Conservation (phyloP, 208 protist genomes). For the Entamoeba dispar region DNA sequence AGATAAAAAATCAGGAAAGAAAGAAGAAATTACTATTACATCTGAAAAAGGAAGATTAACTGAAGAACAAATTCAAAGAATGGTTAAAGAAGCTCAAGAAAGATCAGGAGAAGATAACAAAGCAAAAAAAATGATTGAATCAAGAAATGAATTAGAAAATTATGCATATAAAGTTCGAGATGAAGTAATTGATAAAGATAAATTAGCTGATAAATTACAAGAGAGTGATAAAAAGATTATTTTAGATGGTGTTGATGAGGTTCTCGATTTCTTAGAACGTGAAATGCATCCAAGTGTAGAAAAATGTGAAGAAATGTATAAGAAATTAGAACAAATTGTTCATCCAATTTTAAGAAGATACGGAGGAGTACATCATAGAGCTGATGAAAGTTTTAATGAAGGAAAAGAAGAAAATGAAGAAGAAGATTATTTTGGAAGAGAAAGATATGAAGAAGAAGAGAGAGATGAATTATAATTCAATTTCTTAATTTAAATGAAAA, state of each 20-base stretch:
- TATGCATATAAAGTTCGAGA: not conserved
- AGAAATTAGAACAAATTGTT: not conserved
- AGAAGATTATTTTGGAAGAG: not conserved
- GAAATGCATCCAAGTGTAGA: not conserved
- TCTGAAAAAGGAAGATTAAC: constrained; percentile 72
- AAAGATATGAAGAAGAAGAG: not conserved
- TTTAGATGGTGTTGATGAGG: constrained; percentile 9
- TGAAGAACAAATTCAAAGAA: constrained; percentile 68
- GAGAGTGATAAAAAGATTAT: constrained; percentile 10
- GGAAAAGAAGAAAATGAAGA: not conserved
- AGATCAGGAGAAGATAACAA: constrained; percentile 10
- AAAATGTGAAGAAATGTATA: constrained; percentile 3
- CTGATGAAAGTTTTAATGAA: not conserved
- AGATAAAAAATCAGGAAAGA: constrained; percentile 46
- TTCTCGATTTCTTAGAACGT: constrained; percentile 11
- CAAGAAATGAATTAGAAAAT: constrained; percentile 10
- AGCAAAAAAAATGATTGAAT: not conserved
- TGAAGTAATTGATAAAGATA: not conserved
- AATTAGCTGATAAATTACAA: not conserved
- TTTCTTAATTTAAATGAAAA: too few species aligned
- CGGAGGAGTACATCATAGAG: too few species aligned
- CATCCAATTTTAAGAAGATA: constrained; percentile 1
- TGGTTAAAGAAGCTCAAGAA: constrained; percentile 43
- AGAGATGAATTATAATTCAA: not conserved
- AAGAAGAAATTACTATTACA: constrained; percentile 80